Conservation (phyloP, 805 yeast genomes). For the Wickerhamiella musiphila region DNA sequence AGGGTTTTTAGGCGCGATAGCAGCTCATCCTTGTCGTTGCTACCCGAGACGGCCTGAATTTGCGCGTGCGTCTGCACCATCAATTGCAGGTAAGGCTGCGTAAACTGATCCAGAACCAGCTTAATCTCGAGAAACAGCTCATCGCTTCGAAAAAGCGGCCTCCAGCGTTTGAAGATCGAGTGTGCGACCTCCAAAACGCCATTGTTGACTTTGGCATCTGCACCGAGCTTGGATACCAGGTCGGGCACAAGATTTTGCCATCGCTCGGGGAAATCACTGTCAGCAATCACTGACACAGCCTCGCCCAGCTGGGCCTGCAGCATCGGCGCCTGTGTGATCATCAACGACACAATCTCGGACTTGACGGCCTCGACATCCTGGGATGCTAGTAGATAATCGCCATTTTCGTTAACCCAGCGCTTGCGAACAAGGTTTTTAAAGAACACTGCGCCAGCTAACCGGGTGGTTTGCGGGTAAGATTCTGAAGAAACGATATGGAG, state of each 20-base stretch:
- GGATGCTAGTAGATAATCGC: conserved; percentile 44
- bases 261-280: conserved; percentile 80
- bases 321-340: conserved; percentile 53
- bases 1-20: conserved; percentile 25
- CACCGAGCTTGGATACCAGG: conserved; percentile 48
- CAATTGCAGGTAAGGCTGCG: conserved; percentile 57
- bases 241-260: conserved; percentile 55
- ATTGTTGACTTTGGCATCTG: conserved; percentile 45
- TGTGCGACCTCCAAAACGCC: conserved; percentile 88
- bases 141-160: conserved; percentile 84
- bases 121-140: conserved; percentile 76
- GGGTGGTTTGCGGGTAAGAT: conserved; percentile 33
- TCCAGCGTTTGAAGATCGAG: conserved; percentile 91
- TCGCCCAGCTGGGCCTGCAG: conserved; percentile 92
- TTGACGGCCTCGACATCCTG: conserved; percentile 56
- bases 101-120: conserved; percentile 69
- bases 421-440: conserved; percentile 76
- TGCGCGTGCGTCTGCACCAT: conserved; percentile 45
- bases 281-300: conserved; percentile 81
- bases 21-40: conserved; percentile 38
- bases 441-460: conserved; percentile 79
- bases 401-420: conserved; percentile 83
- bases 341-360: conserved; percentile 60
- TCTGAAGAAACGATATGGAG: conserved; percentile 60
- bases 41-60: conserved; percentile 29